Percentiles rank a stretch among this genome's conserved stretches.
Evolutionary conservation across 495 filamentous ascomycete genomes (phyloP).

Genomic region (Chaetomium cochliodes): DNA sequence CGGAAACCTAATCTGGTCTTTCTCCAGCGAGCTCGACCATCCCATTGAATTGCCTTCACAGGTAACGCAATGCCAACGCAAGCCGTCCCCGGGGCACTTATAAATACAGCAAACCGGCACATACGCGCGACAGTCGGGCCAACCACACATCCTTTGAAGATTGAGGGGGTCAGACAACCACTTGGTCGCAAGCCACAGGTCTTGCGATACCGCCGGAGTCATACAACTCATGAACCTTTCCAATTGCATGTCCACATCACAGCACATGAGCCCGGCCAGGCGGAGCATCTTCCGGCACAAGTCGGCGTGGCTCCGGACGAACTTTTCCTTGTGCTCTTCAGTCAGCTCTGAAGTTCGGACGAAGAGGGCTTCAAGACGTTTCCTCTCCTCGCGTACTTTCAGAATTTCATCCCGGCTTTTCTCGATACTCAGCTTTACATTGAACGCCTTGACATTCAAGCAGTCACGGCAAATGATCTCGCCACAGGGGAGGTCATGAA

Average conservation of each 20-base stretch:
- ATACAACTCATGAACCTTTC: constrained; percentile 17
- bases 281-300: not conserved
- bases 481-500: constrained; percentile 28
- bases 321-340: not conserved
- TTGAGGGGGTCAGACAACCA: constrained; percentile 12
- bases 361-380: not conserved
- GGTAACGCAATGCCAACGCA: constrained; percentile 17
- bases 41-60: constrained; percentile 23
- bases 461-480: constrained; percentile 21
- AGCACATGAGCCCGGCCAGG: constrained; percentile 11
- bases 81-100: not conserved
- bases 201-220: constrained; percentile 1
- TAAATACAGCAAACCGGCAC: constrained; percentile 17
- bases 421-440: constrained; percentile 3
- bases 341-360: not conserved
- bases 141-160: constrained; percentile 15
- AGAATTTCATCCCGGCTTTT: not conserved
- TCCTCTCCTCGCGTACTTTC: not conserved
- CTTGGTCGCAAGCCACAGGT: constrained; percentile 15
- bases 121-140: constrained; percentile 25
- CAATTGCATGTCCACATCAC: constrained; percentile 13
- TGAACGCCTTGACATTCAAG: not conserved
- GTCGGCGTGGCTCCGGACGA: not conserved
- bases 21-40: not conserved
- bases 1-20: constrained; percentile 11